phyloP scores from a whole-genome alignment of 208 protist genomes.

The Acanthamoeba sp. region DNA sequence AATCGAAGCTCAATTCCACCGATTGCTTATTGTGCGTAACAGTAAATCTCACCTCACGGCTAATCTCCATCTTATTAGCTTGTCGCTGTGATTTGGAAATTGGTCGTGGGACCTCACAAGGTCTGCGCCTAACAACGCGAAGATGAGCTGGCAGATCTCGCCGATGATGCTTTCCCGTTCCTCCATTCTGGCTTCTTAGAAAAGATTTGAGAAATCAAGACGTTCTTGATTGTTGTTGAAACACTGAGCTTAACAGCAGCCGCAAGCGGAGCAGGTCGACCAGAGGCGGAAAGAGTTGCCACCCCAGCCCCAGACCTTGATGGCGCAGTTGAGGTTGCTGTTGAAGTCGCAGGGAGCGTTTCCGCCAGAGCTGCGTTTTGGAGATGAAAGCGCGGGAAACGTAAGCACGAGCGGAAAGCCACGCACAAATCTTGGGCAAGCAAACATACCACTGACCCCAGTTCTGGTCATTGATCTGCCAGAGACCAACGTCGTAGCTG shows the following conservation, averaged over 20 bases:
- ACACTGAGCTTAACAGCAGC: slow-evolving; percentile 8
- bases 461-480: slow-evolving; percentile 77
- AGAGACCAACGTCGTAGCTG: slow-evolving; percentile 78
- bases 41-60: neutral
- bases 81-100: no score
- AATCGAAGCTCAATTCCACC: neutral
- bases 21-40: slow-evolving; percentile 7
- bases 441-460: slow-evolving; percentile 59
- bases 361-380: neutral
- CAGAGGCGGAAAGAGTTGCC: slow-evolving; percentile 62
- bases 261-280: slow-evolving; percentile 42
- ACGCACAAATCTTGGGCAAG: no score
- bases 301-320: slow-evolving; percentile 74
- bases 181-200: neutral
- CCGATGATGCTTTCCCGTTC: neutral
- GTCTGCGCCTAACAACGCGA: neutral
- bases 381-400: neutral
- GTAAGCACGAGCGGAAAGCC: no score
- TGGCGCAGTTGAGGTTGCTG: slow-evolving; percentile 77
- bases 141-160: neutral
- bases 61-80: no score
- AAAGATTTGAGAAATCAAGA: neutral
- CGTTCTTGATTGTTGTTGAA: neutral
- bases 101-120: neutral
- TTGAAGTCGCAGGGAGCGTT: slow-evolving; percentile 44